Evolutionary conservation across 192 early-diverging fungal genomes (phyloP), one percentile per base, ranked within the genome.

Genomic region (Coemansia sp.): DNA sequence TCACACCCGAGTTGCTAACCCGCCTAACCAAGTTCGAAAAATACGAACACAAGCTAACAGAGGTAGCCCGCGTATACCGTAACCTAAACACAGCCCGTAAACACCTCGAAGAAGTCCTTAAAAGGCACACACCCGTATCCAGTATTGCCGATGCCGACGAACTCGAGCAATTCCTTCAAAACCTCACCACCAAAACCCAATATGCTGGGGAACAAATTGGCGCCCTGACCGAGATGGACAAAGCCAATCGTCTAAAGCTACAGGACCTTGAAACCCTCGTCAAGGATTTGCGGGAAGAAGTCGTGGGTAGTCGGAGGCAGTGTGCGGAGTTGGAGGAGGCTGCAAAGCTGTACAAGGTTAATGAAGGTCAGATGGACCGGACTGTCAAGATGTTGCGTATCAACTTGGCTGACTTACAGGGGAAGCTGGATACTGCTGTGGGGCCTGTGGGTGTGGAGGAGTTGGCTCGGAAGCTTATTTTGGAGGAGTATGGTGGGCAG

Each of bases 141-240:
- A 71, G 67, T 25, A 77, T 77, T 22, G 67, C 64, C 14, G 75
- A 77, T 2, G 55, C 54, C 12, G 75, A 77, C 1, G 75, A 70
- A 40, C 67, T 77, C 5, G 75, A 77, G 41, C 60, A 54, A 14
- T 54, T 63, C 23, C 50, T 77, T 22, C 52, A 51, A 1, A 71
- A 71, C 43, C 51, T 77, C 2, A 66, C 58, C 33, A 39, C 41
- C 33, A 77, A 77, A 25, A 31, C 70, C 7, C 70, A 67, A 25
- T 59, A 59, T 21, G 63, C 70, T 1, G 64, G 64, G 14, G 64
- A 74, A 51, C 64, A 74, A 36, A 74, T 74, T 35, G 64, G 70
- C 22, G 64, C 64, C 0, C 20, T 74, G 18, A 74, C 70, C 0
- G 70, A 74, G 44, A 33, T 55, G 6, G 70, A 74, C 36, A 74